Conservation (phyloP, 2,329 filamentous ascomycete genomes). For the Claviceps humidiphila region DNA sequence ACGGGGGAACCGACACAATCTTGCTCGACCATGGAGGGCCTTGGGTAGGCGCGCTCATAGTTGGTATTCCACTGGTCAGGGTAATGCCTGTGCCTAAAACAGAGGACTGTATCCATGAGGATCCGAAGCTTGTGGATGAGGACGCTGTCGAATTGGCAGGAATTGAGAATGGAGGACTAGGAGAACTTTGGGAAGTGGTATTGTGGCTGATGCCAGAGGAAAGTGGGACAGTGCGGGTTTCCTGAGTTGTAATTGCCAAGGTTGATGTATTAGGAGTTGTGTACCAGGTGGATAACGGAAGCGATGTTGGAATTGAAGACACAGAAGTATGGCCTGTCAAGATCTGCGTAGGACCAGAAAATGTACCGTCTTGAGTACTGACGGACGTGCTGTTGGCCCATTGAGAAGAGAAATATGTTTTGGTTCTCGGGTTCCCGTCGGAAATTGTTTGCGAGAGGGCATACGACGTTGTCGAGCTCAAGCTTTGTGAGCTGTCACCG, state of each 20-base stretch:
- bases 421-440: constrained; percentile 3
- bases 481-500: background rate
- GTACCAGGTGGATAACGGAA: background rate
- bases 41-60: background rate
- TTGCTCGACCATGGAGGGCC: background rate
- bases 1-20: background rate
- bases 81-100: constrained; percentile 1
- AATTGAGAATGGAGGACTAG: background rate
- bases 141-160: background rate
- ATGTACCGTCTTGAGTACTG: background rate
- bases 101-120: constrained; percentile 1
- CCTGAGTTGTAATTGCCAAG: background rate
- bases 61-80: background rate
- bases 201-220: background rate
- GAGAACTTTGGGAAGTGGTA: background rate
- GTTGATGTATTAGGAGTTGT: background rate
- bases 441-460: background rate
- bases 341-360: background rate
- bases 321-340: background rate
- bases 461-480: background rate
- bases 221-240: background rate
- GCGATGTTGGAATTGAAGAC: background rate
- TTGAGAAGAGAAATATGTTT: constrained; percentile 3
- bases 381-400: constrained; percentile 2
- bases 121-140: background rate